A percentile compares a stretch with the other conserved stretches of the same genome.
These are phyloP conservation scores for Cryptomeria japonica DNA, from an alignment of 75 land plant species.

Conservation along the genomic window DNA sequence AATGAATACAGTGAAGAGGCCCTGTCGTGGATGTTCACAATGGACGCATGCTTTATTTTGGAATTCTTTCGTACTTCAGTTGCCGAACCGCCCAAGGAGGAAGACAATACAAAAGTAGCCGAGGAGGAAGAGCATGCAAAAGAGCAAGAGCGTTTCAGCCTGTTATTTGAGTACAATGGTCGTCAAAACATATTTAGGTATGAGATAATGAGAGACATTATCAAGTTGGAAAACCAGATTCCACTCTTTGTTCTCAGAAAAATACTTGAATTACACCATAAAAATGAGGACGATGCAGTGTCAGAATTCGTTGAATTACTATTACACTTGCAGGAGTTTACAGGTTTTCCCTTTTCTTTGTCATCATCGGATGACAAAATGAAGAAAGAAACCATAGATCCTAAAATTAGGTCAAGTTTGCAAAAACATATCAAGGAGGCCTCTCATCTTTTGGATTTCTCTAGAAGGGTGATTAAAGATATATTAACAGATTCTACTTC, in stretches of 20 bases:
- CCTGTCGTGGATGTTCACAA: background rate
- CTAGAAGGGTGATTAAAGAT: background rate
- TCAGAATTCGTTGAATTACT: too few species aligned
- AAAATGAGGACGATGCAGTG: too few species aligned
- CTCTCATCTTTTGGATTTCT: background rate
- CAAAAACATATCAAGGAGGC: background rate
- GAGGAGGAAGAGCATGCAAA: too few species aligned
- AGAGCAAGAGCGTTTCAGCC: too few species aligned
- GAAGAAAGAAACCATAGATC: background rate
- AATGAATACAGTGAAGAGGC: background rate
- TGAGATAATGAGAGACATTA: background rate
- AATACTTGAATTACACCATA: too few species aligned
- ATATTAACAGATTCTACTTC: background rate
- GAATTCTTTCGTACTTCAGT: background rate
- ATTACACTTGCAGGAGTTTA: too few species aligned
- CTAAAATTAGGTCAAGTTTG: background rate
- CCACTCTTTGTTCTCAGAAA: too few species aligned
- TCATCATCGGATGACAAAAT: background rate
- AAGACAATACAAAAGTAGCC: background rate
- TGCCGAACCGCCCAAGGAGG: background rate
- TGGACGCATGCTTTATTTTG: background rate
- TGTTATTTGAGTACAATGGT: too few species aligned
- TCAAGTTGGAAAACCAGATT: too few species aligned
- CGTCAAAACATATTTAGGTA: background rate
- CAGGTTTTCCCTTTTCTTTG: background rate